Evolutionary conservation across 2,329 filamentous ascomycete genomes (phyloP), one percentile per base, ranked within the genome.

Genomic region (Arachnopeziza araneosa): DNA sequence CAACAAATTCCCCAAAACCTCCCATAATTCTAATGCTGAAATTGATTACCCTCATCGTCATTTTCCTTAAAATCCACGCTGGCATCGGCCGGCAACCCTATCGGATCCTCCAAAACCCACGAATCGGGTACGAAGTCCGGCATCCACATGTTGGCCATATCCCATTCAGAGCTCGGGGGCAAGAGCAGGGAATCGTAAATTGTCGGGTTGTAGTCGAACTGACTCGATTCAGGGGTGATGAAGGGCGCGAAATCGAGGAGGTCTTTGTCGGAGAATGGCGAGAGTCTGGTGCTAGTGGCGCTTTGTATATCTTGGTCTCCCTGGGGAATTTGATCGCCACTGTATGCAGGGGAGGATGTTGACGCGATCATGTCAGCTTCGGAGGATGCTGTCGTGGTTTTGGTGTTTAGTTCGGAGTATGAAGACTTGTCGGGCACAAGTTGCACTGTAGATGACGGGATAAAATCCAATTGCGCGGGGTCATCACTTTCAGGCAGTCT

Each of bases 171-270:
- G 51, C 10, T 52, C 9, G 56, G 55, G 32, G 50, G 54, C 26
- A 54, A 57, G 48, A 61, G 54, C 24, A 57, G 36, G 36, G 36
- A 53, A 52, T 61, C 59, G 54, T 63, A 44, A 48, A 55, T 57
- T 54, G 53, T 52, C 44, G 61, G 56, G 50, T 55, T 55, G 49
- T 30, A 60, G 50, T 62, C 57, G 51, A 62, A 58, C 30, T 62
- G 55, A 32, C 26, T 64, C 32, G 52, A 36, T 56, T 59, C 57
- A 24, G 49, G n/a, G 26, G 21, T 12, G 19, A 63, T 59, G 55
- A 61, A 64, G 54, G 62, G 62, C 36, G 62, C 62, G 48, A 64
- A 64, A 36, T 60, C 60, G 50, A 64, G 59, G 26, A 59, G 59
- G 48, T 54, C 57, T 32, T 61, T 52, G 22, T 23, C 51, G 21